A percentile compares a stretch with the other conserved stretches of the same genome.
Conservation (phyloP, 306 rosid species). For the Alnus rubra region DNA sequence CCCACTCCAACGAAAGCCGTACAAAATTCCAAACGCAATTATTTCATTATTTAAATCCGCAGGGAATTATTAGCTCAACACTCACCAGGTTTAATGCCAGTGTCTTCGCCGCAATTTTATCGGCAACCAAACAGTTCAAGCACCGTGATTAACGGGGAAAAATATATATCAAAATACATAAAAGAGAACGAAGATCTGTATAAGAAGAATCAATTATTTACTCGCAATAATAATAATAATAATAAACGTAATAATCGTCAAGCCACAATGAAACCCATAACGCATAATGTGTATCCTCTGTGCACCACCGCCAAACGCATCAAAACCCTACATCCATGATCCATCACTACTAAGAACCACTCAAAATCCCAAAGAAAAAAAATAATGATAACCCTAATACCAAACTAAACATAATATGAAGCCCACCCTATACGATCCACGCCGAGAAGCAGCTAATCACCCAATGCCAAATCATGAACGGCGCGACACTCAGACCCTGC, state of each 20-base stretch:
- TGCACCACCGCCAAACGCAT: neutral
- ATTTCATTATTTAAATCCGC: no score
- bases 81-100: no score
- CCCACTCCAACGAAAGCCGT: no score
- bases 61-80: neutral
- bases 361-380: no score
- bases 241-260: conserved; percentile 9
- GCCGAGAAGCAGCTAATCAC: conserved; percentile 19
- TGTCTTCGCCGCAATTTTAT: neutral
- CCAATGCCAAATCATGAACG: neutral
- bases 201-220: conserved; percentile 30
- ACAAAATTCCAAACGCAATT: no score
- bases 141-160: no score
- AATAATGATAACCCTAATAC: neutral
- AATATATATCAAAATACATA: no score
- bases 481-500: conserved; percentile 45
- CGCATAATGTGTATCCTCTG: conserved; percentile 13
- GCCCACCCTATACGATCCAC: conserved; percentile 34
- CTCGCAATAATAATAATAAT: conserved; percentile 4
- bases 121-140: neutral
- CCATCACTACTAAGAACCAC: conserved; percentile 7
- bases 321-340: conserved; percentile 18
- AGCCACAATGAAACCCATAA: conserved; percentile 18
- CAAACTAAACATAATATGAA: conserved; percentile 25
- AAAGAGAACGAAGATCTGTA: neutral